Evolutionary conservation across 2,329 filamentous ascomycete genomes (phyloP).

Genomic region (Calonectria ilicicola): DNA sequence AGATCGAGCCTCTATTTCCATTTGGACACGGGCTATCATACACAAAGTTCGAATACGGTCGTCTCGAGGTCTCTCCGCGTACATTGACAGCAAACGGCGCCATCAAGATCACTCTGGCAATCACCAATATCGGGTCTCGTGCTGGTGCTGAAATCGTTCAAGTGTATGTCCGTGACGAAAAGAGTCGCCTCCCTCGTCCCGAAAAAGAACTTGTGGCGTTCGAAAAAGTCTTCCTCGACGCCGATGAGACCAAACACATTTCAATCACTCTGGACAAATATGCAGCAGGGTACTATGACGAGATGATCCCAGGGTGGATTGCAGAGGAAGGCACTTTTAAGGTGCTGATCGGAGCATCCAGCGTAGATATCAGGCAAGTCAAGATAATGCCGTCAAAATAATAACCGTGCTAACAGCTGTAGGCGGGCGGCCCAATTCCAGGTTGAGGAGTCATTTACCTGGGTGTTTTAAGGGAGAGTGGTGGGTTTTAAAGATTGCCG

Average conservation of each 20-base stretch:
- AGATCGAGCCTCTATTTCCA: constrained; percentile 72
- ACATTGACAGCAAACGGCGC: constrained; percentile 53
- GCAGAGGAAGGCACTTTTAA: constrained; percentile 74
- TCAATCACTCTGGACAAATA: constrained; percentile 61
- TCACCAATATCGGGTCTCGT: constrained; percentile 67
- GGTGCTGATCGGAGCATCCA: constrained; percentile 71
- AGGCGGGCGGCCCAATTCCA: constrained; percentile 66
- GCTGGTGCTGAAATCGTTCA: constrained; percentile 75
- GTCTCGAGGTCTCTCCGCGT: constrained; percentile 61
- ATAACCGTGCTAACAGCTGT: constrained; percentile 21
- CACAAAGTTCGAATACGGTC: constrained; percentile 75
- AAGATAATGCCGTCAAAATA: accelerated
- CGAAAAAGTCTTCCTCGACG: constrained; percentile 70
- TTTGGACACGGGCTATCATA: constrained; percentile 83
- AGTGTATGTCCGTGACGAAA: constrained; percentile 74
- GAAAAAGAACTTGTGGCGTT: constrained; percentile 80
- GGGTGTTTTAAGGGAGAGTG: constrained; percentile 63
- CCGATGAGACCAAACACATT: constrained; percentile 66
- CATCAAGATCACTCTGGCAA: constrained; percentile 59
- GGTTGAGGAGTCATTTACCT: constrained; percentile 74
- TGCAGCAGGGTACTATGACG: constrained; percentile 73
- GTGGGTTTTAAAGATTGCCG: not conserved
- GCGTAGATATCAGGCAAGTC: constrained; percentile 71
- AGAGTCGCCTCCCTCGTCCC: constrained; percentile 72
- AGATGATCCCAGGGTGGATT: constrained; percentile 69